These are phyloP conservation scores for Rutstroemia sp. DNA, from an alignment of 2,329 filamentous ascomycete genomes.

Conservation along the genomic window DNA sequence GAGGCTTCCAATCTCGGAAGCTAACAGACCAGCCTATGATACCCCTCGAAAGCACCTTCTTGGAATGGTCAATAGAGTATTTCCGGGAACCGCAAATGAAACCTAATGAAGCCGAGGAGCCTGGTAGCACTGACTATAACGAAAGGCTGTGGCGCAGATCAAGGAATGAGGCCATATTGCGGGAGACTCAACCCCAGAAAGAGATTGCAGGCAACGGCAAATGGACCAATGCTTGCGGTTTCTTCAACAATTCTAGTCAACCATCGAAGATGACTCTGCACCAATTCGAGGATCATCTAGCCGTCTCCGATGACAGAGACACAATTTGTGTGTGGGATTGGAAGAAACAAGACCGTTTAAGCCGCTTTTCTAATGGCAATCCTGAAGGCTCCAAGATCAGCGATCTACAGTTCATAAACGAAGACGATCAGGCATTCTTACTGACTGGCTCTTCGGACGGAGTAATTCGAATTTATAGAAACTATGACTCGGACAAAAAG, in stretches of 20 bases:
- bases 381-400: slow-evolving; percentile 86
- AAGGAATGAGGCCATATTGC: slow-evolving; percentile 85
- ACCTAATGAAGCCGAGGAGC: slow-evolving; percentile 88
- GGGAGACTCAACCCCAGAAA: slow-evolving; percentile 90
- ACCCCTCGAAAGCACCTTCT: slow-evolving; percentile 74
- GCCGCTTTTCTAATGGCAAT: slow-evolving; percentile 90
- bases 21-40: slow-evolving; percentile 52
- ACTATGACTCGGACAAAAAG: slow-evolving; percentile 71
- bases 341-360: slow-evolving; percentile 66
- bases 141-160: slow-evolving; percentile 86
- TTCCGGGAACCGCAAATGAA: slow-evolving; percentile 99
- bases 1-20: slow-evolving; percentile 60
- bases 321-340: slow-evolving; percentile 92
- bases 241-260: slow-evolving; percentile 84
- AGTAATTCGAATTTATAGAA: slow-evolving; percentile 84
- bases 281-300: slow-evolving; percentile 93
- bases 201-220: slow-evolving; percentile 75
- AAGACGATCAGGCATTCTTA: slow-evolving; percentile 90
- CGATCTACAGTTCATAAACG: slow-evolving; percentile 95
- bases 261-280: slow-evolving; percentile 93
- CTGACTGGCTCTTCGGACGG: slow-evolving; percentile 96
- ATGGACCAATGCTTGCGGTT: slow-evolving; percentile 77
- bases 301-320: slow-evolving; percentile 88
- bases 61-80: slow-evolving; percentile 96
- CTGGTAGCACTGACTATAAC: slow-evolving; percentile 94